phyloP scores from a whole-genome alignment of 352 stramenopile genomes.

The Phytopythium sindhum region DNA sequence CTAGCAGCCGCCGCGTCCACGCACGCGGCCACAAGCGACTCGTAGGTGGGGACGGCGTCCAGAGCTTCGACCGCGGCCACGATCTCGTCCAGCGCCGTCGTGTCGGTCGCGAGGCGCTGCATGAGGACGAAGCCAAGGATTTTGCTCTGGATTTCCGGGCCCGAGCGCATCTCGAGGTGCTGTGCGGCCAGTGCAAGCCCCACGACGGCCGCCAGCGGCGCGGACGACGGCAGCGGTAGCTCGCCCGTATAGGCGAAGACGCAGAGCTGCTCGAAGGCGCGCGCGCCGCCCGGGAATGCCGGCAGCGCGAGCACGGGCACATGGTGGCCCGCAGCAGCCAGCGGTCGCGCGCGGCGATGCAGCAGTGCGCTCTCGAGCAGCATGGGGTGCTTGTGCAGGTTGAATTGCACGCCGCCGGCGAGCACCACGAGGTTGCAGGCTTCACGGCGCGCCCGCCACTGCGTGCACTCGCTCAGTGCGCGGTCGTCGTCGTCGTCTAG shows the following conservation, averaged over 20 bases:
- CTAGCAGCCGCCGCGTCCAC: constrained; percentile 19
- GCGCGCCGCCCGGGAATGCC: constrained; percentile 47
- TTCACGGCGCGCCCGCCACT: constrained; percentile 34
- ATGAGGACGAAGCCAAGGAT: constrained; percentile 26
- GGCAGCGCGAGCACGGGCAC: constrained; percentile 43
- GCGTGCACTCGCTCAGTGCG: constrained; percentile 51
- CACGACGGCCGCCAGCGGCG: background rate
- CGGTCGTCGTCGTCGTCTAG: constrained; percentile 26
- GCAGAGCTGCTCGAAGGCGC: constrained; percentile 61
- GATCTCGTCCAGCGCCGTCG: constrained; percentile 2
- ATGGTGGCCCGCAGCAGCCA: constrained; percentile 12
- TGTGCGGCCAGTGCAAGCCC: constrained; percentile 20
- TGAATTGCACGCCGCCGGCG: constrained; percentile 62
- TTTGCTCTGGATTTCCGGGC: constrained; percentile 17
- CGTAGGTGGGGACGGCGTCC: constrained; percentile 17
- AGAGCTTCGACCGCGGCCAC: constrained; percentile 17
- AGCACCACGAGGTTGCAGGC: constrained; percentile 64
- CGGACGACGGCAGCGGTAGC: constrained; percentile 20
- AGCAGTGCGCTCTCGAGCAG: constrained; percentile 48
- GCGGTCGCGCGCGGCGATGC: constrained; percentile 32
- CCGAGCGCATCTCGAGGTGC: constrained; percentile 43
- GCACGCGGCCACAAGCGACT: constrained; percentile 25
- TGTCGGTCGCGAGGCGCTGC: constrained; percentile 10
- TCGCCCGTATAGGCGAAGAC: constrained; percentile 69
- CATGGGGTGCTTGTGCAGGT: constrained; percentile 69